A percentile compares a stretch with the other conserved stretches of the same genome.
Evolutionary conservation across 202 grass and related monocot genomes (phyloP).

Genomic region (Cymbopogon flexuosus): DNA sequence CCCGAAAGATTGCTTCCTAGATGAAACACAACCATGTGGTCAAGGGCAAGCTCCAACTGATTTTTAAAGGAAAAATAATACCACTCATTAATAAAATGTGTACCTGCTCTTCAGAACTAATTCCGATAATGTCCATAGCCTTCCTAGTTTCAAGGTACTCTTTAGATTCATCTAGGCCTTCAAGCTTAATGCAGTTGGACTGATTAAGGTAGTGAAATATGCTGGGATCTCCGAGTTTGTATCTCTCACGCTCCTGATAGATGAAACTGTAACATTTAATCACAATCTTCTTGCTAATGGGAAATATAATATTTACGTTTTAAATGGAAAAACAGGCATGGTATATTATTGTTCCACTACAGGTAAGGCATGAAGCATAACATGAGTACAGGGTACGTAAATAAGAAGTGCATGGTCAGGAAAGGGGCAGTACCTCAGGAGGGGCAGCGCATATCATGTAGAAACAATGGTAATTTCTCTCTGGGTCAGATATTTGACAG

Average conservation of each 20-base stretch:
- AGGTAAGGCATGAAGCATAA: background rate
- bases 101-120: slow-evolving; percentile 86
- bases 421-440: slow-evolving; percentile 54
- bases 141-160: slow-evolving; percentile 96
- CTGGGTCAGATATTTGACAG: slow-evolving; percentile 77
- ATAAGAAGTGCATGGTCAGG: background rate
- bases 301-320: background rate
- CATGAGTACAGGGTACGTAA: background rate
- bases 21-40: slow-evolving; percentile 33
- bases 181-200: slow-evolving; percentile 83
- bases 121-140: slow-evolving; percentile 95
- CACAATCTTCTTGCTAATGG: background rate
- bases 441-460: slow-evolving; percentile 87
- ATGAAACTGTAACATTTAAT: slow-evolving; percentile 23
- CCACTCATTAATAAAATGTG: slow-evolving; percentile 17
- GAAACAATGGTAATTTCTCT: slow-evolving; percentile 96
- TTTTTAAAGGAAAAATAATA: background rate
- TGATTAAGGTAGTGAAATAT: slow-evolving; percentile 99
- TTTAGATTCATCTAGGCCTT: slow-evolving; percentile 86
- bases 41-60: slow-evolving; percentile 26
- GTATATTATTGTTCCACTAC: background rate
- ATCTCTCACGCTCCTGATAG: slow-evolving; percentile 72
- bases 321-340: background rate
- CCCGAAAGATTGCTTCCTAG: slow-evolving; percentile 92
- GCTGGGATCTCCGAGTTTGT: slow-evolving; percentile 73